Evolutionary conservation across 768 basidiomycete species (phyloP), one percentile per base, ranked within the genome.

Genomic region (Mycena floridula): DNA sequence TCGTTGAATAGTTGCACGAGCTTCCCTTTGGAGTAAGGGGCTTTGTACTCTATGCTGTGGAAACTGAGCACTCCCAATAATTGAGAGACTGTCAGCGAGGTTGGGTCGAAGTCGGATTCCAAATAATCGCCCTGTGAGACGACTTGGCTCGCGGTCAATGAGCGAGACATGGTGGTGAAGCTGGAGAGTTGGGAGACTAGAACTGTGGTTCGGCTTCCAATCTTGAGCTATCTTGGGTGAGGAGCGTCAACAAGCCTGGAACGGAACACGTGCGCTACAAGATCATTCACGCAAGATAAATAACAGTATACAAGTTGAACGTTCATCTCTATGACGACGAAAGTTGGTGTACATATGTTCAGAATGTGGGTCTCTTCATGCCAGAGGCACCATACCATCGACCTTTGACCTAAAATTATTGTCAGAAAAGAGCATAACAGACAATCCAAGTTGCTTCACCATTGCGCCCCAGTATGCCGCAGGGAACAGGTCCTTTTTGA

Each of bases 401-500:
- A 5, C 73, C 73, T 23, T 65, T 65, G 16, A 73, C 59, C 73
- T 74, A 32, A 9, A 32, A 16, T 9, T 9, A 32, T 16, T 9
- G 9, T 32, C 28, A 32, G 28, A 32, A 32, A 16, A 9, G 11
- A 32, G 9, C 11, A 9, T 9, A 9, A 16, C 9, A 16, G 28
- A 32, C 11, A 32, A 9, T 32, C 28, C 28, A 32, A 32, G 28
- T 16, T 9, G 7, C 9, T 62, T 56, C 54, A 82, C 83, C 82
- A 85, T 87, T 43, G 69, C 68, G 46, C 80, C 79, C 83, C 83
- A 91, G 63, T 91, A 91, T 8, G 72, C 79, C 61, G 69, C 73
- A n/a, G 85, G 84, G 69, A 88, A 86, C 23, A 86, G 43, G 49
- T 80, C 75, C 76, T 85, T 94, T 65, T 93, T 94, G 41, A 97